Evolutionary conservation across 768 basidiomycete species (phyloP).

Genomic region (Kwoniella newhampshirensis): DNA sequence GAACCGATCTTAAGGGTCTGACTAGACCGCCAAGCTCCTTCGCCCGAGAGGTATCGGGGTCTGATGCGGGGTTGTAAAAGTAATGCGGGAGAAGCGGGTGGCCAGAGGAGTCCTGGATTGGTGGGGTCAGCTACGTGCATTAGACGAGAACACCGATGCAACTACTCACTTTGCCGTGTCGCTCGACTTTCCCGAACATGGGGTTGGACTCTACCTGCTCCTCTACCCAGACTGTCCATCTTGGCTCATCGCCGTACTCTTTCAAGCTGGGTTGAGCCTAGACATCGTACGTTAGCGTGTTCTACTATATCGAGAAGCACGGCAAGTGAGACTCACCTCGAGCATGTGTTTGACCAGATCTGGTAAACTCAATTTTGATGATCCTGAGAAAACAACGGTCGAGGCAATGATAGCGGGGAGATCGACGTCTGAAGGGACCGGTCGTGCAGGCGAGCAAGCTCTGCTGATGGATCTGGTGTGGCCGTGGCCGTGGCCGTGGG

Average conservation of each 20-base stretch:
- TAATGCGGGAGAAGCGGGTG: conserved; percentile 51
- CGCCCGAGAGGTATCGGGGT: conserved; percentile 46
- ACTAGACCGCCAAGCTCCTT: conserved; percentile 48
- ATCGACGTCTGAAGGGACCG: conserved; percentile 34
- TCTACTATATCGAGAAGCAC: neutral
- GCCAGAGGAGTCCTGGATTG: conserved; percentile 52
- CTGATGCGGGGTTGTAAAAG: conserved; percentile 52
- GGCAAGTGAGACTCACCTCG: conserved; percentile 42
- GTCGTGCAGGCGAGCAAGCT: conserved; percentile 5
- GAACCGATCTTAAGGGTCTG: conserved; percentile 45
- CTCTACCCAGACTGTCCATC: conserved; percentile 41
- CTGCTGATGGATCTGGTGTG: neutral
- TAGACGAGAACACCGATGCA: neutral
- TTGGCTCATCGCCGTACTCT: conserved; percentile 35
- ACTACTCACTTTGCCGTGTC: conserved; percentile 48
- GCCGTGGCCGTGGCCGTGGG: neutral
- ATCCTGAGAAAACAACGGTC: conserved; percentile 51
- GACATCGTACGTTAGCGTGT: neutral
- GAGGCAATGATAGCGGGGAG: conserved; percentile 45
- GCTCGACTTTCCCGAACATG: conserved; percentile 52
- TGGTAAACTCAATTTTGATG: conserved; percentile 42
- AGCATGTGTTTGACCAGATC: conserved; percentile 53
- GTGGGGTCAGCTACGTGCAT: neutral
- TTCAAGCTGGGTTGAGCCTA: conserved; percentile 50
- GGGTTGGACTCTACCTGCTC: conserved; percentile 32